Evolutionary conservation across 192 early-diverging fungal genomes (phyloP), one percentile per base, ranked within the genome.

Genomic region (Coemansia sp.): DNA sequence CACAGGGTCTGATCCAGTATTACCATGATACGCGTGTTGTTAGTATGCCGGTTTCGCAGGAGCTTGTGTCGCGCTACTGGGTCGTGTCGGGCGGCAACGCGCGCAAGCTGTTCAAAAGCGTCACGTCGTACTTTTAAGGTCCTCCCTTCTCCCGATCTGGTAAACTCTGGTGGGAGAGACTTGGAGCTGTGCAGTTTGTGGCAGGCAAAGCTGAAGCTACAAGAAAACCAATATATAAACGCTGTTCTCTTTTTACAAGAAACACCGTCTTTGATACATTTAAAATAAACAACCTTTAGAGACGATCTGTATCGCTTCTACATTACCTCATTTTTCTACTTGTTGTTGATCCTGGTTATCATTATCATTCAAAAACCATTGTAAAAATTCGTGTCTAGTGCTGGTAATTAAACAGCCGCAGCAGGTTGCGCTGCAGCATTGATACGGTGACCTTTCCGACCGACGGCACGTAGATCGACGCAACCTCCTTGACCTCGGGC

Each of bases 381-480:
- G n/a, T n/a, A n/a, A n/a, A n/a, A n/a, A n/a, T n/a, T n/a, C n/a
- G n/a, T n/a, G 25, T 18, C 36, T 71, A 69, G 13, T 71, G 57
- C 53, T 77, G 68, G 69, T 90, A 90, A 61, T 87, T 85, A 66
- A 87, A 85, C 22, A 97, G 78, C 23, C 97, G 83, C 33, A 97
- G 64, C 36, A 99, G 72, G 64, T 99, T 99, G 55, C 97, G 82
- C 78, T 97, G 85, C 28, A 99, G 79, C 97, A 99, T 99, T 11
- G 93, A 89, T 13, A 99, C 92, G 3, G 97, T 99, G 46, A 97
- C 97, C 67, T 99, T 97, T 36, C 97, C 97, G 9, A 99, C 91
- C 4, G 87, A 84, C 0, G 93, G 93, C 43, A 99, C 94, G 67
- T 87, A 99, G 64, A 99, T 94, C 19, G 89, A 86, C 27, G 97